These are phyloP conservation scores for Puccinia triticina DNA, from an alignment of 1,284 basidiomycete genomes.

Conservation along the genomic window DNA sequence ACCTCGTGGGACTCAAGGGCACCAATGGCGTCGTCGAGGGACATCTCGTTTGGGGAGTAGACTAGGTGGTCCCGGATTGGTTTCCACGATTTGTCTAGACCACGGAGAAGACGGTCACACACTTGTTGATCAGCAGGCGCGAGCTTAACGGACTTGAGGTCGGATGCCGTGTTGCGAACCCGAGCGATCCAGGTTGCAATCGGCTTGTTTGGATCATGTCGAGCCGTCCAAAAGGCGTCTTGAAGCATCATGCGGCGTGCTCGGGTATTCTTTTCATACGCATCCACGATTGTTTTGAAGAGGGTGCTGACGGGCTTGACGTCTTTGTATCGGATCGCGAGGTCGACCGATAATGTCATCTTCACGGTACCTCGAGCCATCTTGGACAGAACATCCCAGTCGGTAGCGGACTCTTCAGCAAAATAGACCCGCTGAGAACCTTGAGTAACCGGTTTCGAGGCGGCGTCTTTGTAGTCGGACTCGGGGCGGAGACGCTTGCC, in stretches of 20 bases:
- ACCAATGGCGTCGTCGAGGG: too few relatives aligned
- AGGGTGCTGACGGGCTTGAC: neutral
- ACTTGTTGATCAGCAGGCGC: too few relatives aligned
- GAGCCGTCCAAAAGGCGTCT: neutral
- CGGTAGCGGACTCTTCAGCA: neutral
- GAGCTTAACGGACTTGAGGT: conserved; percentile 9
- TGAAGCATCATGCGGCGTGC: too few relatives aligned
- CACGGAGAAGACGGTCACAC: too few relatives aligned
- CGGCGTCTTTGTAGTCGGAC: too few relatives aligned
- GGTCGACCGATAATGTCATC: neutral
- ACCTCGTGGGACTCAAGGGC: too few relatives aligned
- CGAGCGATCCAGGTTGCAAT: neutral
- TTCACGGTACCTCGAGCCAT: neutral
- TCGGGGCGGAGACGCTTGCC: neutral
- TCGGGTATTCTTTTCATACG: neutral
- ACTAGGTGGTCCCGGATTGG: too few relatives aligned
- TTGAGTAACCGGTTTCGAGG: neutral
- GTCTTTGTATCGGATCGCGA: neutral
- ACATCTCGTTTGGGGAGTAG: too few relatives aligned
- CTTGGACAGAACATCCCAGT: neutral
- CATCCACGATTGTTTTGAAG: neutral
- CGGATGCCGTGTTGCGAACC: neutral
- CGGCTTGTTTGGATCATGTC: neutral
- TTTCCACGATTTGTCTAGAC: too few relatives aligned
- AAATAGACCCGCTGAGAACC: neutral